These are phyloP conservation scores for Funneliformis mosseae DNA, from an alignment of 192 early-diverging fungal species.

Conservation along the genomic window DNA sequence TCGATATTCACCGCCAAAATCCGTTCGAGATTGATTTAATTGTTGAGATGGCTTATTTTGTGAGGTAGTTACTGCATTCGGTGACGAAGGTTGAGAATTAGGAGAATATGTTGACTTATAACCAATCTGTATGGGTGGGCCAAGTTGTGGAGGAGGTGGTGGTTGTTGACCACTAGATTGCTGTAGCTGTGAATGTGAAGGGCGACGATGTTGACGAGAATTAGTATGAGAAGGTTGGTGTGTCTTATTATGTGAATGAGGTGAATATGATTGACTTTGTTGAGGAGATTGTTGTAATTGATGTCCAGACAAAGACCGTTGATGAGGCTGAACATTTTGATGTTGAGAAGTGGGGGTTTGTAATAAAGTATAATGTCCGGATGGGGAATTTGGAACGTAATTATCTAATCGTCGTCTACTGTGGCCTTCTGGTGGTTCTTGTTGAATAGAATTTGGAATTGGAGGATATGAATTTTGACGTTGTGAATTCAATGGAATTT, in stretches of 20 bases:
- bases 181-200: not conserved
- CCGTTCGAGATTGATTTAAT: not conserved
- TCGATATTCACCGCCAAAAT: not conserved
- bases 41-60: not conserved
- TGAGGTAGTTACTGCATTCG: not conserved
- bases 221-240: not conserved
- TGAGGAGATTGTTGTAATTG: not conserved
- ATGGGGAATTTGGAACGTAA: constrained; percentile 6
- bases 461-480: constrained; percentile 7
- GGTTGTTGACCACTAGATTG: not conserved
- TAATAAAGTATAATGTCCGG: not conserved
- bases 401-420: constrained; percentile 19
- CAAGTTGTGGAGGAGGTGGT: not conserved
- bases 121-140: constrained; percentile 2
- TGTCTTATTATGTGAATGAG: constrained; percentile 6
- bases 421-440: not conserved
- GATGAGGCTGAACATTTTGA: constrained; percentile 13
- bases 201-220: constrained; percentile 1
- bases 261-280: constrained; percentile 2
- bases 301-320: not conserved
- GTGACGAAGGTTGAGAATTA: not conserved
- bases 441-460: not conserved
- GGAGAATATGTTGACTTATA: not conserved
- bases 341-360: not conserved
- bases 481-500: not conserved